A percentile compares a stretch with the other conserved stretches of the same genome.
Evolutionary conservation across 2,329 filamentous ascomycete genomes (phyloP).

Genomic region (Zasmidium cellare): DNA sequence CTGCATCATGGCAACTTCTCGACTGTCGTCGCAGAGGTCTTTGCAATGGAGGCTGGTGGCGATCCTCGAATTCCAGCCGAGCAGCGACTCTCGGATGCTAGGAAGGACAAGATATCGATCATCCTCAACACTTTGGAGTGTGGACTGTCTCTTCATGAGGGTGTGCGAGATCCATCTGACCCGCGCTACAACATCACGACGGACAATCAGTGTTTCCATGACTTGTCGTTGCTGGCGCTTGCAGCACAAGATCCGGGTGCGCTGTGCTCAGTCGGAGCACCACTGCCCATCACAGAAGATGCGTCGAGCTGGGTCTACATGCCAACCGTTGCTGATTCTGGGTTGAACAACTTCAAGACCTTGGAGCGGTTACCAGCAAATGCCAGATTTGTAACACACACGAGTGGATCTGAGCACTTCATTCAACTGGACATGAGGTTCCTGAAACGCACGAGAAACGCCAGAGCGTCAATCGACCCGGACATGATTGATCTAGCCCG

Average conservation of each 20-base stretch:
- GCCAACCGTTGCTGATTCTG: conserved; percentile 35
- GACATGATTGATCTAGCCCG: conserved; percentile 32
- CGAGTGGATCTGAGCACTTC: conserved; percentile 39
- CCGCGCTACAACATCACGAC: conserved; percentile 15
- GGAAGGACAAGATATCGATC: conserved; percentile 46
- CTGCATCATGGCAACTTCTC: conserved; percentile 37
- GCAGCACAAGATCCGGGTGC: conserved; percentile 43
- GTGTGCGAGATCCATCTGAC: conserved; percentile 24
- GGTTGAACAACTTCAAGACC: conserved; percentile 36
- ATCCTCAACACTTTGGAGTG: conserved; percentile 42
- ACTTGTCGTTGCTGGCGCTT: conserved; percentile 41
- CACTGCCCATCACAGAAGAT: conserved; percentile 25
- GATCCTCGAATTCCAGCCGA: conserved; percentile 43
- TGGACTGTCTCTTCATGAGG: conserved; percentile 38
- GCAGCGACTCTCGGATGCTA: conserved; percentile 41
- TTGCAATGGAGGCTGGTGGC: conserved; percentile 43
- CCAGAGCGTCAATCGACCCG: conserved; percentile 16
- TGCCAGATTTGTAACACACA: conserved; percentile 22
- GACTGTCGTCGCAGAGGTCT: conserved; percentile 40
- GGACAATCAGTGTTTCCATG: conserved; percentile 44
- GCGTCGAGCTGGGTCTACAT: conserved; percentile 31
- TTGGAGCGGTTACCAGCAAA: conserved; percentile 26
- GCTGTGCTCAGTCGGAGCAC: conserved; percentile 39
- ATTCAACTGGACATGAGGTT: conserved; percentile 43
- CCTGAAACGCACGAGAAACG: conserved; percentile 29